Evolutionary conservation across 352 stramenopile species (phyloP), one percentile per base, ranked within the genome.

Genomic region (Pythium chondricola): DNA sequence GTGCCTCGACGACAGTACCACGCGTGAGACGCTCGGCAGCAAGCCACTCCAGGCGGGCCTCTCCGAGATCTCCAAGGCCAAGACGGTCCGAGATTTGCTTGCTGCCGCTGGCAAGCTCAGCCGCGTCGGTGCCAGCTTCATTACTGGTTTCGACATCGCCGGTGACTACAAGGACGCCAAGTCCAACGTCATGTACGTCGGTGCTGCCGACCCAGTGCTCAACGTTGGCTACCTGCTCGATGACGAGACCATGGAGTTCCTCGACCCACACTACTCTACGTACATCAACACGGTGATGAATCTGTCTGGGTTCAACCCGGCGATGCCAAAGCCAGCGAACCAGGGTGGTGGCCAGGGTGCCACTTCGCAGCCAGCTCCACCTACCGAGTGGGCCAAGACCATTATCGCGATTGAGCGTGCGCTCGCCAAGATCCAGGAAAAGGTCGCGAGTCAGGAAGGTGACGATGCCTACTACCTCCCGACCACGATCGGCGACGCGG

Each of bases 141-240:
- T 96, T 36, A 95, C 93, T 27, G 64, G 43, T 11, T 70, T 76
- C 35, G 65, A 67, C 25, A 63, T 77, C 0, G 63, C 60, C 32
- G 67, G 74, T 2, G 84, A 93, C 44, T 86, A 71, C 35, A 79
- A 88, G 44, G 83, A 97, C 52, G 76, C 67, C 11, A 77, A 86
- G 46, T 57, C 69, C 43, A 88, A 84, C 44, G 62, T 94, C 16
- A 61, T 86, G 3, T 83, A 93, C 61, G 54, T 97, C 3, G 67
- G 54, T 26, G 70, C 93, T 49, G 69, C 58, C 10, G 66, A 93
- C 5, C 69, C 97, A 32, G 76, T 65, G 26, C 65, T 98, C 9
- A 81, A 96, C 54, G 58, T 79, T 20, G 90, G 92, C 60, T 96
- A 97, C 60, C 92, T 97, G 46, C 83, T 89, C 48, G 76, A 97